These are phyloP conservation scores for Diaporthe longicolla DNA, from an alignment of 2,329 filamentous ascomycete genomes.

Conservation along the genomic window DNA sequence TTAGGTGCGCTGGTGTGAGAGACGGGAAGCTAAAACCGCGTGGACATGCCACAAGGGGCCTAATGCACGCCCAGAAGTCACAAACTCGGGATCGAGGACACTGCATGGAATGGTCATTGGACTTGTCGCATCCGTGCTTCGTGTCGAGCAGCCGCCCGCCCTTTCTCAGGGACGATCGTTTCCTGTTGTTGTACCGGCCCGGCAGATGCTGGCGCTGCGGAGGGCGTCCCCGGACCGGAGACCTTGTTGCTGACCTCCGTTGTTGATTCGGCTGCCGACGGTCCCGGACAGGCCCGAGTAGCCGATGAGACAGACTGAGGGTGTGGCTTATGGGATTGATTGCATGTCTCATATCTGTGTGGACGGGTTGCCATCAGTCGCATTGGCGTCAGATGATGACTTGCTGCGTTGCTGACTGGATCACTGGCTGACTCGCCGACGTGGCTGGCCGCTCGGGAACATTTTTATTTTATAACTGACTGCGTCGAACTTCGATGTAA, in stretches of 20 bases:
- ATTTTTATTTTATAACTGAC: slow-evolving; percentile 1
- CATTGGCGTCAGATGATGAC: background rate
- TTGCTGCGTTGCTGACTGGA: background rate
- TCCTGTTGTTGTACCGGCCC: background rate
- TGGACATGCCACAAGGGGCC: slow-evolving; percentile 33
- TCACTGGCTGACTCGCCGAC: slow-evolving; percentile 5
- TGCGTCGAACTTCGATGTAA: slow-evolving; percentile 5
- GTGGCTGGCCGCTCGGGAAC: background rate
- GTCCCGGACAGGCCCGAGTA: background rate
- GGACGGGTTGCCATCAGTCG: background rate
- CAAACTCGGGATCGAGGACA: background rate
- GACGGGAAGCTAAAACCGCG: slow-evolving; percentile 1
- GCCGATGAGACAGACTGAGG: background rate
- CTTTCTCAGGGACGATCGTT: slow-evolving; percentile 9
- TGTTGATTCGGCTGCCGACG: slow-evolving; percentile 3
- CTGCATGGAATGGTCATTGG: background rate
- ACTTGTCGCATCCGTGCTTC: background rate
- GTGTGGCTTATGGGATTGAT: background rate
- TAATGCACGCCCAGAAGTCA: slow-evolving; percentile 14
- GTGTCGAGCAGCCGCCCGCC: background rate
- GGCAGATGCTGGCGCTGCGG: slow-evolving; percentile 11
- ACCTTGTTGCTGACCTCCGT: background rate
- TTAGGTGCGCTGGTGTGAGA: background rate
- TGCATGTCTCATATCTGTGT: background rate
- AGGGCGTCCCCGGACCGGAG: background rate